A percentile compares a stretch with the other conserved stretches of the same genome.
These are phyloP conservation scores for Aspergillus fructus DNA, from an alignment of 2,329 filamentous ascomycete species.

Conservation along the genomic window DNA sequence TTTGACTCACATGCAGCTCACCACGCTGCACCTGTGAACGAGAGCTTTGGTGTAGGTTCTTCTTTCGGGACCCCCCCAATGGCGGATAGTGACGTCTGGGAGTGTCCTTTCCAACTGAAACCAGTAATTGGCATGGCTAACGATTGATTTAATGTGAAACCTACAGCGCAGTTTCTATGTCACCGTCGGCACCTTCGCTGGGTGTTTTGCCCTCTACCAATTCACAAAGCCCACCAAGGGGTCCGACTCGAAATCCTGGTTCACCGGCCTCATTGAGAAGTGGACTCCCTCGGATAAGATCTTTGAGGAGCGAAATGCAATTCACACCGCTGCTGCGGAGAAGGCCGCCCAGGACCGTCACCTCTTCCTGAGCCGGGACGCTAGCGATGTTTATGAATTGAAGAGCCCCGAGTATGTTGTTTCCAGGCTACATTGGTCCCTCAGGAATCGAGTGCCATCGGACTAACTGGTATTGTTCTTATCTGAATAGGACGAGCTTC, in stretches of 20 bases:
- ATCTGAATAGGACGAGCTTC: constrained; percentile 52
- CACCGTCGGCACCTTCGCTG: constrained; percentile 43
- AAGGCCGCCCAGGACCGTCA: constrained; percentile 63
- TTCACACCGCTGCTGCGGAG: constrained; percentile 62
- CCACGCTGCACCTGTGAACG: constrained; percentile 45
- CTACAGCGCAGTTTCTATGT: constrained; percentile 50
- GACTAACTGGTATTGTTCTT: constrained; percentile 10
- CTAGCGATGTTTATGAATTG: constrained; percentile 51
- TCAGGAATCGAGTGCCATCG: background rate
- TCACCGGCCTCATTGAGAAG: constrained; percentile 53
- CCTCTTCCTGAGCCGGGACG: constrained; percentile 52
- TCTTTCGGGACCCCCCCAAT: constrained; percentile 2
- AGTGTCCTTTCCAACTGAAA: constrained; percentile 7
- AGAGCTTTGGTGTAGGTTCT: constrained; percentile 46
- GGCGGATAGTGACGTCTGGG: constrained; percentile 1
- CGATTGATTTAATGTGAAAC: constrained; percentile 9
- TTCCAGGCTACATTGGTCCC: background rate
- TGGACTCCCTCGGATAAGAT: constrained; percentile 55
- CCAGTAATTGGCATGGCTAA: constrained; percentile 16
- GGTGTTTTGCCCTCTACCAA: constrained; percentile 44
- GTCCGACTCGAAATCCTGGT: constrained; percentile 39
- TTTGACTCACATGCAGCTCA: constrained; percentile 44
- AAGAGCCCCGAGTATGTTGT: constrained; percentile 64
- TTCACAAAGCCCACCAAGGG: constrained; percentile 39
- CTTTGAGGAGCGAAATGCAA: constrained; percentile 57